phyloP scores from a whole-genome alignment of 2,329 filamentous ascomycete genomes.

The Diaporthe vaccinii region DNA sequence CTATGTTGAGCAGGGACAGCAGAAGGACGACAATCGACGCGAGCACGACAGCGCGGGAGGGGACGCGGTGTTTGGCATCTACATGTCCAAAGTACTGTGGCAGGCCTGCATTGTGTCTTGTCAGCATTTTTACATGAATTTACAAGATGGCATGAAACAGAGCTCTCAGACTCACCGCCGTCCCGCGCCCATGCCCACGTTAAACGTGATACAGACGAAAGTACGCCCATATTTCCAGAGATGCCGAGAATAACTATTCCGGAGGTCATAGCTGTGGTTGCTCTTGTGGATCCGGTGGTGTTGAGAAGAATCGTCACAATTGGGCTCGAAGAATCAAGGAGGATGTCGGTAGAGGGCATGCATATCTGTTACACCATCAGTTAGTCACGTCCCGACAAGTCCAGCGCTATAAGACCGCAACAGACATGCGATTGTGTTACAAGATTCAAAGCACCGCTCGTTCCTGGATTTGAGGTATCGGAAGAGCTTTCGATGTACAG shows the following conservation, averaged over 20 bases:
- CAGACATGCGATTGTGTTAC: no score
- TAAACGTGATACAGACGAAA: constrained; percentile 61
- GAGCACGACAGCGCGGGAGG: constrained; percentile 53
- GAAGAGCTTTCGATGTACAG: background rate
- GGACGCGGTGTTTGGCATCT: constrained; percentile 50
- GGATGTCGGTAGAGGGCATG: constrained; percentile 55
- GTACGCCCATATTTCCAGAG: constrained; percentile 55
- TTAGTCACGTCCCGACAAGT: background rate
- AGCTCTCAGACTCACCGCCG: constrained; percentile 49
- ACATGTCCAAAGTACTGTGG: constrained; percentile 43
- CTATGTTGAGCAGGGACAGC: constrained; percentile 55
- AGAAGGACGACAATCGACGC: constrained; percentile 50
- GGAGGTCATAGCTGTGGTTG: constrained; percentile 56
- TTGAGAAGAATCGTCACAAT: constrained; percentile 58
- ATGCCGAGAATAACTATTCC: constrained; percentile 54
- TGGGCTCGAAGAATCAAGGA: constrained; percentile 52
- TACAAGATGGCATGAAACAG: constrained; percentile 53
- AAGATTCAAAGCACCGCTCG: no score
- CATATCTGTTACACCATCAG: constrained; percentile 41
- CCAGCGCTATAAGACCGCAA: background rate
- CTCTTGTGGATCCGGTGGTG: constrained; percentile 54
- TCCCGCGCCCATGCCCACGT: constrained; percentile 64
- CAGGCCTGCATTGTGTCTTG: constrained; percentile 38
- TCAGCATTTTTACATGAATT: constrained; percentile 47
- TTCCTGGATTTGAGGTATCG: background rate